Conservation (phyloP, 2,329 filamentous ascomycete species). For the Fusarium sp. region DNA sequence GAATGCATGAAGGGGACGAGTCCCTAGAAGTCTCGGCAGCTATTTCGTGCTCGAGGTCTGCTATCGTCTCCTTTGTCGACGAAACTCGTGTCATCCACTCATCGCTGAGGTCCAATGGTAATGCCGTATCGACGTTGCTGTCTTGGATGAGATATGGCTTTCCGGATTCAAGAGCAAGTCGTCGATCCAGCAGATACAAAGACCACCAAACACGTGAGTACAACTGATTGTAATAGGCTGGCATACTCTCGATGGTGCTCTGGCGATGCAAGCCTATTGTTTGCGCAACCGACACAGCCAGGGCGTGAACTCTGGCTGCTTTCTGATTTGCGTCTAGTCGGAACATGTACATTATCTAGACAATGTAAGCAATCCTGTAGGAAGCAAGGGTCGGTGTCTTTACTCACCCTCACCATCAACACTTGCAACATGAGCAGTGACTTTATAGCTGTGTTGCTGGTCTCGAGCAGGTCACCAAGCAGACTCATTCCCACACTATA, state of each 20-base stretch:
- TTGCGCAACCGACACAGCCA: constrained; percentile 24
- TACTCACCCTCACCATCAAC: constrained; percentile 18
- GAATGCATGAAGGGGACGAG: constrained; percentile 3
- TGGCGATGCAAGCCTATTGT: constrained; percentile 32
- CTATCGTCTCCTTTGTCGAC: background rate
- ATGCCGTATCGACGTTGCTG: constrained; percentile 23
- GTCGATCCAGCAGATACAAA: constrained; percentile 27
- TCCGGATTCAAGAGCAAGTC: constrained; percentile 29
- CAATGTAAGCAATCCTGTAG: background rate
- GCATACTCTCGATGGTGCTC: constrained; percentile 22
- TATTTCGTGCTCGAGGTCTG: constrained; percentile 10
- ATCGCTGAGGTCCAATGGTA: constrained; percentile 27
- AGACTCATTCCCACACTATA: constrained; percentile 24
- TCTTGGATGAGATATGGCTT: constrained; percentile 33
- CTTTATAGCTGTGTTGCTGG: constrained; percentile 26
- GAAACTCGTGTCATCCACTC: constrained; percentile 26
- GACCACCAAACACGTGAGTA: constrained; percentile 32
- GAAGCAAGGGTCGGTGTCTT: background rate
- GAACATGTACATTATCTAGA: constrained; percentile 29
- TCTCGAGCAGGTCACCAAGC: constrained; percentile 24
- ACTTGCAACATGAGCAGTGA: constrained; percentile 30
- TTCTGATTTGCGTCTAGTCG: constrained; percentile 31
- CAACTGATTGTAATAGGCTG: constrained; percentile 21
- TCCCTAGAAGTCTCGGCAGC: constrained; percentile 5
- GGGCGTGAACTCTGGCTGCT: constrained; percentile 21